phyloP scores from a whole-genome alignment of 805 yeast genomes.

The Isabelozyma rhagii region DNA sequence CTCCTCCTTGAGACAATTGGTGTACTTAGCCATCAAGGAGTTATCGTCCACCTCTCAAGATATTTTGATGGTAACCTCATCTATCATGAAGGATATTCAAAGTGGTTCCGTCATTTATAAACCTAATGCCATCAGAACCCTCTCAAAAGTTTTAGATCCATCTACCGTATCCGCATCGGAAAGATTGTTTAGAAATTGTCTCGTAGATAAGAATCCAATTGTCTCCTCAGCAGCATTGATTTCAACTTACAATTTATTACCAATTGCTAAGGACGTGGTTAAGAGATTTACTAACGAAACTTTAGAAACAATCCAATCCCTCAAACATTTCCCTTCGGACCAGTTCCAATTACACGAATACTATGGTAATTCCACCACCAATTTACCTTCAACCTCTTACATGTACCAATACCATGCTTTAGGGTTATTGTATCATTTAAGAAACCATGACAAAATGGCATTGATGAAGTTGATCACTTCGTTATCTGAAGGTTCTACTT shows the following conservation, averaged over 20 bases:
- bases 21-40: conserved; percentile 91
- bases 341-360: conserved; percentile 54
- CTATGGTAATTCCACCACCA: conserved; percentile 49
- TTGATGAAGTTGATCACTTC: conserved; percentile 85
- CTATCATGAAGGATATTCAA: conserved; percentile 97
- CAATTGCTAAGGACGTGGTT: conserved; percentile 87
- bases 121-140: conserved; percentile 92
- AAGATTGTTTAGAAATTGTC: conserved; percentile 85
- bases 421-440: conserved; percentile 82
- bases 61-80: conserved; percentile 94
- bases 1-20: conserved; percentile 84
- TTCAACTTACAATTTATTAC: conserved; percentile 84
- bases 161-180: conserved; percentile 91
- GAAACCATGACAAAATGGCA: conserved; percentile 92
- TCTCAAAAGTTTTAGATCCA: conserved; percentile 85
- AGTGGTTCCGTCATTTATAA: conserved; percentile 80
- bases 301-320: conserved; percentile 78
- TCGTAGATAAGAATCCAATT: conserved; percentile 85
- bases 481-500: conserved; percentile 53
- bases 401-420: conserved; percentile 95
- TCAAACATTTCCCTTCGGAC: conserved; percentile 49
- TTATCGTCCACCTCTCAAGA: conserved; percentile 81
- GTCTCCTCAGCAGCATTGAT: conserved; percentile 93
- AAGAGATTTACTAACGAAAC: conserved; percentile 93
- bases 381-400: conserved; percentile 64